Evolutionary conservation across 164 flowering plant species (phyloP), one percentile per base, ranked within the genome.

Genomic region (Echeveria elegans): DNA sequence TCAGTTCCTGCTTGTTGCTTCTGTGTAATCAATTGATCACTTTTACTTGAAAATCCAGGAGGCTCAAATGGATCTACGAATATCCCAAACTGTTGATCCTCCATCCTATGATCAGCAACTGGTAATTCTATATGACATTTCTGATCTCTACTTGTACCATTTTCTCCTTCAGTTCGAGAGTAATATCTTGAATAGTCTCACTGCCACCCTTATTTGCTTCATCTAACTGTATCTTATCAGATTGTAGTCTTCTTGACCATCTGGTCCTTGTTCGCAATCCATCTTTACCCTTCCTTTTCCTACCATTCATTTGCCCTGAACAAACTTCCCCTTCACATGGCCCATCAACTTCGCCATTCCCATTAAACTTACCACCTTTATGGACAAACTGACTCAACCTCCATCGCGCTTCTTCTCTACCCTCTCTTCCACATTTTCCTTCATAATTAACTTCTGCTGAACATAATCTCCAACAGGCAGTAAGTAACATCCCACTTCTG

Each of bases 391-490:
- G n/a, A n/a, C n/a, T n/a, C n/a, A n/a, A n/a, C 47, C 12, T 10
- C 47, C 52, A 18, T 18, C 52, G 19, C n/a, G n/a, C n/a, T 50
- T 14, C 60, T 53, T 53, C 60, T 53, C 60, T 28, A 24, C 60
- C 16, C 3, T 9, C 0, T 8, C 14, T 24, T 53, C 31, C 10
- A 4, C 60, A 1, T 18, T 14, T 24, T 53, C 10, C 14, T 52
- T 52, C 28, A 21, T 2, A 52, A 52, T 14, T 26, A 24, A 11
- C 14, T 53, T 53, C 60, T 53, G 18, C 60, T 9, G 30, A 53
- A 24, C 15, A 53, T 23, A 6, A 23, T 24, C 15, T 24, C 60
- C 30, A 9, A 26, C 63, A 79, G 82, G 6, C 68, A n/a, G 1
- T 36, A 31, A 7, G 53, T 38, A 45, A 37, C 18, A n/a, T 38